Evolutionary conservation across 2,329 filamentous ascomycete species (phyloP), one percentile per base, ranked within the genome.

Genomic region (Ophidiomyces ophidiicola): DNA sequence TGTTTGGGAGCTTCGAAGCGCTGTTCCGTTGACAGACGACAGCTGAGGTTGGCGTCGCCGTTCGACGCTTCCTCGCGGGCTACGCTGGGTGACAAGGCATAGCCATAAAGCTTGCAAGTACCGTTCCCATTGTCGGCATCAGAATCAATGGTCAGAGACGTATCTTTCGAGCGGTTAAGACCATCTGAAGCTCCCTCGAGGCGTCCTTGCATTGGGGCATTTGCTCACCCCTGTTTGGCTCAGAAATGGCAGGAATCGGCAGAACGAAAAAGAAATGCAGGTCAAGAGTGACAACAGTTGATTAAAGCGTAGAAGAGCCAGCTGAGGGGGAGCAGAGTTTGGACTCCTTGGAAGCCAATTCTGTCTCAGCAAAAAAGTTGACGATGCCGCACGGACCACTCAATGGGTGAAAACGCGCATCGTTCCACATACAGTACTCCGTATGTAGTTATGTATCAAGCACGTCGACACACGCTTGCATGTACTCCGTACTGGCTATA

Each of bases 191-290:
- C 37, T 39, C 23, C 30, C 20, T 33, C 30, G 37, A 31, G 37
- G 37, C 24, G 38, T 30, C 32, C 32, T 41, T 41, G 38, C 38
- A 41, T 41, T 36, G 35, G 38, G 20, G 38, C 38, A 41, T 41
- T 18, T 25, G 38, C 38, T 41, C 32, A 11, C 32, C 7, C 28
- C 38, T 36, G 32, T 25, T 25, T 17, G 18, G 25, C 31, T 25
- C 24, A 18, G 6, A 7, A 34, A 32, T 39, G 11, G 20, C 32
- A 31, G 32, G 24, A 41, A 19, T 14, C 25, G 8, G 24, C 26
- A 6, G 21, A 21, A 35, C 6, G 15, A 30, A 19, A 29, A 21
- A 18, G 24, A 14, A n/a, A 30, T 5, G 7, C 24, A 17, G 4
- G 21, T 19, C 15, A 8, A 33, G 11, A 20, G 12, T n/a, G 4